Base-by-base conservation (phyloP, 202 grass and related monocot species). In the Schoenoplectus triqueter region DNA sequence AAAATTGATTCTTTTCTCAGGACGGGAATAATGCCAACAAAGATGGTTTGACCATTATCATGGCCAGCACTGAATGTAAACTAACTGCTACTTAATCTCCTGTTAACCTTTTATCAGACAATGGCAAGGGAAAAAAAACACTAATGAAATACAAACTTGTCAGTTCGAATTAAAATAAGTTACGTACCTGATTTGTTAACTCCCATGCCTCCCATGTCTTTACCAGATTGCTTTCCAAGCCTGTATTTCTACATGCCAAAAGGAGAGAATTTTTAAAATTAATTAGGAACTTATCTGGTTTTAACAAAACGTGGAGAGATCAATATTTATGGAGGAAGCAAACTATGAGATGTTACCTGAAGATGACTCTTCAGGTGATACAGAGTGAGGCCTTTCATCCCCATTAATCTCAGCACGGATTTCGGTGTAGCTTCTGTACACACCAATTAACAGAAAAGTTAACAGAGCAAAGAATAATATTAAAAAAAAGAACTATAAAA, bases 331-430 rank as follows among this genome's bases (percentile, higher is more conserved):
- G 0, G 47, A 65, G 18, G 31, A 31, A 22, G 56, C 45, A 21
- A 85, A 62, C 15, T 62, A 1, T 47, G 39, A 19, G 31, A 54
- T 8, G 10, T 56, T 14, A 97, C 96, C 91, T 95, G 96, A 89
- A 95, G 93, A 86, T 99, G 96, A 7, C 96, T 95, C 84, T 95
- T 95, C 10, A 99, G 87, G 86, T 99, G 96, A 86, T 94, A 99
- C 82, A 99, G 66, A 10, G 91, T 99, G 80, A 95, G 88, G 80
- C 93, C 96, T 90, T 95, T 99, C 90, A 92, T 89, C 39, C 96
- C 88, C 93, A 99, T 99, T 85, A 99, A 83, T 86, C 93, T 94
- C 69, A 94, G 89, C 78, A 95, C 93, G 6, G 90, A 99, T 78
- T 99, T 99, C 17, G 96, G 96, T 39, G 96, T 98, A 2, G 93